A percentile compares a stretch with the other conserved stretches of the same genome.
phyloP scores from a whole-genome alignment of 192 early-diverging fungal genomes.

The Coemansia asiatica region DNA sequence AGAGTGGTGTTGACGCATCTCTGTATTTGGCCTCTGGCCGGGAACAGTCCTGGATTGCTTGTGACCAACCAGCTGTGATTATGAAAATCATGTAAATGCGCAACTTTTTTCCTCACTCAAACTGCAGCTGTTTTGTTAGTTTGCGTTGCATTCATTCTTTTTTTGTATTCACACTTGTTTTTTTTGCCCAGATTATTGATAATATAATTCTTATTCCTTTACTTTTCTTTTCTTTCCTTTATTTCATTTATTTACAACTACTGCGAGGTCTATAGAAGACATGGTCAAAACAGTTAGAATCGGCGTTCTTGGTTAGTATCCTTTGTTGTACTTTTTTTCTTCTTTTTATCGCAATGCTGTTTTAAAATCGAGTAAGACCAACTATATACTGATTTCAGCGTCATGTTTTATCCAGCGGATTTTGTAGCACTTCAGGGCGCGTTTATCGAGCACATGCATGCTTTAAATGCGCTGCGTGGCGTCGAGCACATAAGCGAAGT shows the following conservation, averaged over 20 bases:
- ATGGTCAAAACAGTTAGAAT: slow-evolving; percentile 41
- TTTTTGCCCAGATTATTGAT: too few relatives aligned
- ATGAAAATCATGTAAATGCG: neutral
- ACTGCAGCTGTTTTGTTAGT: too few relatives aligned
- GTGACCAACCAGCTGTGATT: neutral
- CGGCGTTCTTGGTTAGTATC: slow-evolving; percentile 42
- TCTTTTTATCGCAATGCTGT: neutral
- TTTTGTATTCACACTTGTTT: neutral
- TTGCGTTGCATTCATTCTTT: neutral
- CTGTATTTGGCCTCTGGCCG: neutral
- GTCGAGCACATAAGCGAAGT: slow-evolving; percentile 46
- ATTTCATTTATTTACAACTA: neutral
- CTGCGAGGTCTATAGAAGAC: neutral
- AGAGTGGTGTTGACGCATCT: neutral
- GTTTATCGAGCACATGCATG: slow-evolving; percentile 87
- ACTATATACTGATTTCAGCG: neutral
- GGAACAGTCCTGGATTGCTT: neutral
- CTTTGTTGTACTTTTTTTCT: neutral
- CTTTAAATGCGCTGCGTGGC: slow-evolving; percentile 69
- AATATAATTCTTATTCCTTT: too few relatives aligned
- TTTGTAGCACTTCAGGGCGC: slow-evolving; percentile 90
- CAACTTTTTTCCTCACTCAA: neutral
- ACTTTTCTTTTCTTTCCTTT: neutral
- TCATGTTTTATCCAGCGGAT: neutral
- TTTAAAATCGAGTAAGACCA: neutral